Evolutionary conservation across 108 stramenopile species (phyloP).

Genomic region (Pseudonitzschia pungens): DNA sequence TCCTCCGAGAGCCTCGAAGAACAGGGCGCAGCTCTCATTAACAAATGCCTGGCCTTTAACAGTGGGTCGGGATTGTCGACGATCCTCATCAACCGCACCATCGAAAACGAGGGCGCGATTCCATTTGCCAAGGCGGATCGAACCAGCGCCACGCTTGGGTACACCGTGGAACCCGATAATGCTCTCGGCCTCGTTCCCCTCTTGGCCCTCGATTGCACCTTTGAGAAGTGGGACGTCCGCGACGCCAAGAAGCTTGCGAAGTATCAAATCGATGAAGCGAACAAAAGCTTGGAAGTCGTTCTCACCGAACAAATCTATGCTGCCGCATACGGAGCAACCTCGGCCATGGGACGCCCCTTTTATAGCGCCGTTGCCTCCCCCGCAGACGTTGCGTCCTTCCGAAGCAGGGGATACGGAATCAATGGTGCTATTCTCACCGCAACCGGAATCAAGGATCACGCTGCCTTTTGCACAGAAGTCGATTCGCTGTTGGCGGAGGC

Average conservation of each 20-base stretch:
- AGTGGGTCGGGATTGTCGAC: constrained; percentile 76
- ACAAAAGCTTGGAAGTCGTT: constrained; percentile 69
- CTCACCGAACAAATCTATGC: constrained; percentile 81
- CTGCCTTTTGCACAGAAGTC: constrained; percentile 74
- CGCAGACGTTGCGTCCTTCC: constrained; percentile 66
- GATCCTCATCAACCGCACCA: constrained; percentile 62
- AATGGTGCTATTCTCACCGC: constrained; percentile 82
- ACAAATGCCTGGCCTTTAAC: constrained; percentile 81
- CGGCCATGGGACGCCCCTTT: constrained; percentile 74
- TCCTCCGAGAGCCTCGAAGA: constrained; percentile 62
- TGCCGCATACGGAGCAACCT: constrained; percentile 83
- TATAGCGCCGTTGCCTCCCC: constrained; percentile 56
- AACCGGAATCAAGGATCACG: constrained; percentile 80
- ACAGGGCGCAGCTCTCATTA: constrained; percentile 77
- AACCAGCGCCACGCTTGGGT: constrained; percentile 73
- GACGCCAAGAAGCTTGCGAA: constrained; percentile 65
- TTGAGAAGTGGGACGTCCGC: constrained; percentile 90
- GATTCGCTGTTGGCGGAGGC: constrained; percentile 56
- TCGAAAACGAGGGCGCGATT: constrained; percentile 76
- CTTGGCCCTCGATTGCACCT: constrained; percentile 63
- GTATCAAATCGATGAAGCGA: constrained; percentile 59
- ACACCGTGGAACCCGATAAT: constrained; percentile 71
- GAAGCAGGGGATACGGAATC: constrained; percentile 64
- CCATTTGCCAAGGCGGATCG: constrained; percentile 70
- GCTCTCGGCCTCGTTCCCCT: constrained; percentile 66